Evolutionary conservation across 768 basidiomycete species (phyloP).

Genomic region (Russula sp.): DNA sequence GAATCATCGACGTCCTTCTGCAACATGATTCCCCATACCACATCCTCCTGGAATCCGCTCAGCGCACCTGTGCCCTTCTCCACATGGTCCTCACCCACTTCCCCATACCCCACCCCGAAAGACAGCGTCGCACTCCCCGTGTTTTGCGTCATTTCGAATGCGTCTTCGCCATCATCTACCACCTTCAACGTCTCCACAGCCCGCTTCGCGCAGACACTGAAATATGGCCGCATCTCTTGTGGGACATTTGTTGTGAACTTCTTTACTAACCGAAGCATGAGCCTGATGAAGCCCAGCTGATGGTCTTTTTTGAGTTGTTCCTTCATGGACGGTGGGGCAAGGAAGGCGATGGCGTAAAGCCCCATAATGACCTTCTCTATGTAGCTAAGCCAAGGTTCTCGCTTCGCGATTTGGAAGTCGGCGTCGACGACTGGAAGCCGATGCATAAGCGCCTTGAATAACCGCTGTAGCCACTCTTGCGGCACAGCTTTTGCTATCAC

Average conservation of each 20-base stretch:
- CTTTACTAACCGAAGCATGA: conserved; percentile 71
- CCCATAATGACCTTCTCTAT: conserved; percentile 75
- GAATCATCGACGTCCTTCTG: conserved; percentile 68
- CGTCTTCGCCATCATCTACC: conserved; percentile 71
- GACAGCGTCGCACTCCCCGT: conserved; percentile 56
- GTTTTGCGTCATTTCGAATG: conserved; percentile 64
- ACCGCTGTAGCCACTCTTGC: conserved; percentile 50
- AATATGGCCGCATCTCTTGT: conserved; percentile 52
- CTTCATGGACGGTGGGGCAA: conserved; percentile 75
- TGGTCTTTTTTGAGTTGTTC: conserved; percentile 62
- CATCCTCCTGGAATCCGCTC: conserved; percentile 63
- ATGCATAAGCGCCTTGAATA: conserved; percentile 72
- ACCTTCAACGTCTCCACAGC: conserved; percentile 76
- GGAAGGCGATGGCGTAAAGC: conserved; percentile 84
- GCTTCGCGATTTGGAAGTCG: conserved; percentile 65
- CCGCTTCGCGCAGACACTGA: conserved; percentile 57
- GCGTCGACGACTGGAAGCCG: conserved; percentile 77
- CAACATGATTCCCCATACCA: conserved; percentile 70
- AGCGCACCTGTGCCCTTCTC: conserved; percentile 76
- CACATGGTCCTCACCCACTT: conserved; percentile 58
- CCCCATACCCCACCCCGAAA: conserved; percentile 85
- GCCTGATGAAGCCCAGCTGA: conserved; percentile 60
- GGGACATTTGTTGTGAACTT: conserved; percentile 53
- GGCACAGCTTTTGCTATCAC: conserved; percentile 63
- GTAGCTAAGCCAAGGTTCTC: conserved; percentile 73